phyloP scores from a whole-genome alignment of 164 flowering plant species.

The Chimonanthus praecox region DNA sequence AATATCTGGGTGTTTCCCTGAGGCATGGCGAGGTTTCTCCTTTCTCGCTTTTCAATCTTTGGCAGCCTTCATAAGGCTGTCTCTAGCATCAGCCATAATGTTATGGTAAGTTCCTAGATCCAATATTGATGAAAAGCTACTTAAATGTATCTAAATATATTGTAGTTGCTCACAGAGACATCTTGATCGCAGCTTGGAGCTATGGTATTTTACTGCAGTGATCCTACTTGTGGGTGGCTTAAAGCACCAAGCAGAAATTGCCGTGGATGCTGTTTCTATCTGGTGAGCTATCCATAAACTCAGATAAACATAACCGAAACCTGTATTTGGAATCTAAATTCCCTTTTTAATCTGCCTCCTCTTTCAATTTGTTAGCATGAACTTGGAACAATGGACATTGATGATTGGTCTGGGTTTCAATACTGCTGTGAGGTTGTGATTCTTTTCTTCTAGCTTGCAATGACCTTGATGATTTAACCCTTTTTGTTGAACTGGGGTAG shows the following conservation, averaged over 20 bases:
- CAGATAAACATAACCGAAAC: background rate
- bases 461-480: background rate
- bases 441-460: background rate
- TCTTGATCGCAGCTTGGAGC: constrained; percentile 40
- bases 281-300: constrained; percentile 15
- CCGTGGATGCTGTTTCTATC: constrained; percentile 30
- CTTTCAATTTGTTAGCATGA: constrained; percentile 27
- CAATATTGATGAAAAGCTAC: background rate
- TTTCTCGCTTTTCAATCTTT: constrained; percentile 34
- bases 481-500: background rate
- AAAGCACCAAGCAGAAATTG: constrained; percentile 24
- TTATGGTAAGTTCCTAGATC: constrained; percentile 30
- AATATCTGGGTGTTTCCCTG: constrained; percentile 34
- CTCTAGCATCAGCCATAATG: constrained; percentile 56
- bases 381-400: constrained; percentile 42
- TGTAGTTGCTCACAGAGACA: background rate
- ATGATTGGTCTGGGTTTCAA: constrained; percentile 48
- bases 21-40: constrained; percentile 50
- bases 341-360: background rate
- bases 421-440: constrained; percentile 41
- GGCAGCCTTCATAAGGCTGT: constrained; percentile 36
- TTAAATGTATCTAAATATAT: background rate
- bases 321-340: background rate
- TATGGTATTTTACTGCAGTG: constrained; percentile 31
- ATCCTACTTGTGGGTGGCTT: constrained; percentile 26